These are phyloP conservation scores for Pedinophyceae sp. DNA, from an alignment of 139 green algal genomes.

Conservation along the genomic window DNA sequence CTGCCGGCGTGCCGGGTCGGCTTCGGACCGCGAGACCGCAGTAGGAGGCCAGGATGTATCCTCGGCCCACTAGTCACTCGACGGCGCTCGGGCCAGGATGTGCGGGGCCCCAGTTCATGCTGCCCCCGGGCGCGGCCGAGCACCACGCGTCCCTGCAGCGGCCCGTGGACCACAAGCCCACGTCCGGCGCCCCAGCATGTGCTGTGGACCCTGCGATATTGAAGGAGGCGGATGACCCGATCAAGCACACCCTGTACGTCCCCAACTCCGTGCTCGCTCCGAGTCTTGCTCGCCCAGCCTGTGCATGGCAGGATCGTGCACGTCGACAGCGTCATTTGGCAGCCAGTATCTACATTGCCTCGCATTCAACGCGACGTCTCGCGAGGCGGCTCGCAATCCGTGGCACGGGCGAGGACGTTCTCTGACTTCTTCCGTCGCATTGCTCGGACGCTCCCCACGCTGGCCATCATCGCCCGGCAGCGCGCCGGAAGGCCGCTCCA, in stretches of 20 bases:
- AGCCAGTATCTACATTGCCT: neutral
- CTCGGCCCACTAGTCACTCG: too few relatives aligned
- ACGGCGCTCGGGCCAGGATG: conserved; percentile 57
- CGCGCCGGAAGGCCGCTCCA: too few relatives aligned
- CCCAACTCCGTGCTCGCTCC: neutral
- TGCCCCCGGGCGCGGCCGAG: conserved; percentile 9
- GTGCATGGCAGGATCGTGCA: neutral
- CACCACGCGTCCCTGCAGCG: conserved; percentile 9
- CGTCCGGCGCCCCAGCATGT: too few relatives aligned
- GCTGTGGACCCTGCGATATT: too few relatives aligned
- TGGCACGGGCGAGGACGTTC: neutral
- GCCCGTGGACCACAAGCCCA: neutral
- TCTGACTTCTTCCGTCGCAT: too few relatives aligned
- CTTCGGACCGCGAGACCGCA: too few relatives aligned
- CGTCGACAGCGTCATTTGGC: neutral
- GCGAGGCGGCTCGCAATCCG: neutral
- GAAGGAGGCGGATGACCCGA: neutral
- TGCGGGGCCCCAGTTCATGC: conserved; percentile 37
- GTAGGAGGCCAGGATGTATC: too few relatives aligned
- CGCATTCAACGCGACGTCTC: neutral
- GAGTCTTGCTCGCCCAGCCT: neutral
- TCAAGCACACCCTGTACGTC: conserved; percentile 10
- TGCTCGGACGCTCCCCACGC: too few relatives aligned
- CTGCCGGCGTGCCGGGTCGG: too few relatives aligned
- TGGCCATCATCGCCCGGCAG: too few relatives aligned